Evolutionary conservation across 768 basidiomycete species (phyloP).

Genomic region (Chalciporus piperatus): DNA sequence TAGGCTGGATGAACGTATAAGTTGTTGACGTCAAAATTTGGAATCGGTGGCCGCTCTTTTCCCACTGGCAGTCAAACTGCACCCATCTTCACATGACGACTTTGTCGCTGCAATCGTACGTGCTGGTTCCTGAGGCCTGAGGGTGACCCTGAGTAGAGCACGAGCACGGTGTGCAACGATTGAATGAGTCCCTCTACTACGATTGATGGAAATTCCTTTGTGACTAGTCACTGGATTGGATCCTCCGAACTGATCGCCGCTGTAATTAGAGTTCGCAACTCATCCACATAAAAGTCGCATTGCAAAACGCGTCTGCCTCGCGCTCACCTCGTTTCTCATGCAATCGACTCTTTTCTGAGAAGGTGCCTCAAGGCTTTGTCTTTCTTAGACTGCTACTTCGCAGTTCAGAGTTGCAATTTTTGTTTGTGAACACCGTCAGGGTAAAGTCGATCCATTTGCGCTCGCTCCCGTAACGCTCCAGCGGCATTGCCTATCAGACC

Average conservation of each 20-base stretch:
- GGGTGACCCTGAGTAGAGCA: too few relatives aligned
- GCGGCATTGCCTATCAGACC: background rate
- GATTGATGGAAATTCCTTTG: too few relatives aligned
- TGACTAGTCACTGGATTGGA: too few relatives aligned
- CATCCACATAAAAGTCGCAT: background rate
- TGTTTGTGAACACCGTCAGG: background rate
- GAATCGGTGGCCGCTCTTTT: too few relatives aligned
- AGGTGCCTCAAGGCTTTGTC: background rate
- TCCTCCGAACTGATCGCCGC: background rate
- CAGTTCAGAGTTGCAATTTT: background rate
- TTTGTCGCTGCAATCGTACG: too few relatives aligned
- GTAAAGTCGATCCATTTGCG: background rate
- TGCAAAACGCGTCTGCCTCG: background rate
- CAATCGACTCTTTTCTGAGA: background rate
- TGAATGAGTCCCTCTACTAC: too few relatives aligned
- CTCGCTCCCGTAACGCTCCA: background rate
- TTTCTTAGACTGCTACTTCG: background rate
- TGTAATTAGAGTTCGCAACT: slow-evolving; percentile 5
- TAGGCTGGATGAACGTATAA: too few relatives aligned
- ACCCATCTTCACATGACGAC: background rate
- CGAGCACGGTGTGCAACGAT: too few relatives aligned
- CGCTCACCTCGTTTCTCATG: slow-evolving; percentile 8
- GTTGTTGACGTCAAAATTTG: too few relatives aligned
- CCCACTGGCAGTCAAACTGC: too few relatives aligned
- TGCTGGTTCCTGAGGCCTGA: too few relatives aligned